Evolutionary conservation across 1,284 basidiomycete genomes (phyloP), one percentile per base, ranked within the genome.

Genomic region (Cutaneotrichosporon sp.): DNA sequence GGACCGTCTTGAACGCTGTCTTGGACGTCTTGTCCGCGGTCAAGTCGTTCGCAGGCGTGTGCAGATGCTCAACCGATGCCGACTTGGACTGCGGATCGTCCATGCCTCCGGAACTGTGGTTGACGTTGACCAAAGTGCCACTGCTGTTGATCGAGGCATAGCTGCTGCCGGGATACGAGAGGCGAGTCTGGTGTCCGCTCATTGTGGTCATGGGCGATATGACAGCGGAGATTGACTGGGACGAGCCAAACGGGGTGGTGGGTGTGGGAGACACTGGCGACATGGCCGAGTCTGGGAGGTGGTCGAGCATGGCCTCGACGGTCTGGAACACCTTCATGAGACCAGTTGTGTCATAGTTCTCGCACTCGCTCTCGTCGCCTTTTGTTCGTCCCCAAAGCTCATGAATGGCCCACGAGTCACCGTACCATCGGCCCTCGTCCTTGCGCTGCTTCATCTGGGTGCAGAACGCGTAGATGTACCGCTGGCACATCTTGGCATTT

Each of bases 311-410:
- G 70, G 88, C 86, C 57, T 90, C 90, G 65, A 97, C 91, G n/a
- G 91, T 94, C 76, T 90, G 89, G 63, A 99, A 71, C 62, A 94
- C 94, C 87, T 95, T 96, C 73, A 97, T 95, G 69, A 98, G 85
- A 13, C 94, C 95, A 8, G 73, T 76, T 57, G 76, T 76, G 65
- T 79, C 77, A 68, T 77, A 78, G 18, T 66, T 66, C 59, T 77
- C 76, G 16, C 64, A 62, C 22, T 75, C 76, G 38, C 38, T 53
- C 18, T 62, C 66, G 21, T 78, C 73, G 70, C 97, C 95, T 11
- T 92, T 96, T 47, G 91, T 91, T 73, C 91, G 89, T 56, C 91
- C 88, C 80, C 93, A 90, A 83, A 86, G 78, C 73, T 85, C 84
- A 62, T 90, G 90, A 60, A 98, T 84, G 8, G 83, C 83, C 75